Evolutionary conservation across 176 grass and related monocot genomes (phyloP), one percentile per base, ranked within the genome.

Genomic region (Dendrocalamus sinicus): DNA sequence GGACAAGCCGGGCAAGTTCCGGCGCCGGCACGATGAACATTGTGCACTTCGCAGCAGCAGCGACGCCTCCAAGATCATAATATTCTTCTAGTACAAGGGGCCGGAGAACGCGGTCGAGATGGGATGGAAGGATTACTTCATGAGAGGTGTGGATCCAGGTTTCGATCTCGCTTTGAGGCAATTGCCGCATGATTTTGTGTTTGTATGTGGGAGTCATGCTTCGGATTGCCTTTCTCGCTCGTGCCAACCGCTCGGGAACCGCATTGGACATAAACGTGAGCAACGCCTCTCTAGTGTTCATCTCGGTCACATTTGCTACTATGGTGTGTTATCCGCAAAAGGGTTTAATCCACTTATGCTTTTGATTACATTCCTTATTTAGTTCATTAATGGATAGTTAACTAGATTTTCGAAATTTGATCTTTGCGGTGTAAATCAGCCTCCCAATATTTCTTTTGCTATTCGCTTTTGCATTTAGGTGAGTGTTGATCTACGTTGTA

Each of bases 381-480:
- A 17, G 62, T 76, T 89, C 47, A 44, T n/a, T n/a, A n/a, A n/a
- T 86, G 37, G 71, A 6, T 72, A 28, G 20, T 78, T 77, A 48
- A 81, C 67, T 66, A 65, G 59, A 62, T 75, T 88, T 70, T 50
- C 12, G n/a, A 41, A 65, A 20, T 89, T 82, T 30, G 9, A 79
- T 89, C 62, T 89, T 61, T 93, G 86, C 94, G 96, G 97, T 99
- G 97, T 90, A 99, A 99, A 99, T 99, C 97, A 63, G 97, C 94
- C 50, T 92, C 9, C 97, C 97, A 5, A 92, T 99, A 72, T 99
- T 99, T 73, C 97, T 99, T 73, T 85, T 99, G 83, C 58, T 99
- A 50, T 99, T 99, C 57, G 97, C 97, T 66, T 99, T 99, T 87
- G 94, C 94, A 87, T 99, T 99, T 84, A 94, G 97, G 97, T 96